Evolutionary conservation across 2,329 filamentous ascomycete genomes (phyloP).

Genomic region (Hortaea werneckii): DNA sequence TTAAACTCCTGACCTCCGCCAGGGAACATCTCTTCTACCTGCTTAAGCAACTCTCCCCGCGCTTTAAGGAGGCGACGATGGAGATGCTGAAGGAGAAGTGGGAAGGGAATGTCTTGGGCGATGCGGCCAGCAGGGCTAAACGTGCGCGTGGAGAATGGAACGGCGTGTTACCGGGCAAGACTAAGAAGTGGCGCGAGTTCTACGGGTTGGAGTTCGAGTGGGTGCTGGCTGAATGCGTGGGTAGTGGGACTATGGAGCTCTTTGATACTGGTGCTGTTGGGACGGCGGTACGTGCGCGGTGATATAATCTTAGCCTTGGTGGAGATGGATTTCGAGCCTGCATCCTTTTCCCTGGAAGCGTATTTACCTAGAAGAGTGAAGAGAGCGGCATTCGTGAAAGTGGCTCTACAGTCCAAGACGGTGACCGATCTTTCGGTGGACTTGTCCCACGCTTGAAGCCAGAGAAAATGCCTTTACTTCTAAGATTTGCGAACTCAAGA

Average conservation of each 20-base stretch:
- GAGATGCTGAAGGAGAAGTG: constrained; percentile 55
- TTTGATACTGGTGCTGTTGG: constrained; percentile 70
- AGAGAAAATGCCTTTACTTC: no score
- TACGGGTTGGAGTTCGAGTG: constrained; percentile 61
- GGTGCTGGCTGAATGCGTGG: constrained; percentile 61
- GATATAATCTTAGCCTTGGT: background rate
- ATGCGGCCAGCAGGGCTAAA: constrained; percentile 38
- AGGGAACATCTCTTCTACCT: constrained; percentile 52
- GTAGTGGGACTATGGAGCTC: constrained; percentile 58
- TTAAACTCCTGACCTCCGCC: constrained; percentile 54
- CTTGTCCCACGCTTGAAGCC: no score
- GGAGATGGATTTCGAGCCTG: no score
- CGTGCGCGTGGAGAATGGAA: constrained; percentile 45
- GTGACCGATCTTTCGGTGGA: no score
- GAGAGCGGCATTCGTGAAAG: no score
- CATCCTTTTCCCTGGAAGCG: no score
- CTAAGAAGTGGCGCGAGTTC: constrained; percentile 61
- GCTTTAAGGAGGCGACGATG: constrained; percentile 54
- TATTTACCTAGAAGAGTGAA: no score
- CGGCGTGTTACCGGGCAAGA: constrained; percentile 50
- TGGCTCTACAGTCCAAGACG: no score
- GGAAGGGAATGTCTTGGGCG: constrained; percentile 53
- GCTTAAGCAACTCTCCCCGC: constrained; percentile 44
- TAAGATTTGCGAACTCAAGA: no score
- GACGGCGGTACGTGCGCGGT: constrained; percentile 42